These are phyloP conservation scores for Amanita inopinata DNA, from an alignment of 768 basidiomycete species.

Conservation along the genomic window DNA sequence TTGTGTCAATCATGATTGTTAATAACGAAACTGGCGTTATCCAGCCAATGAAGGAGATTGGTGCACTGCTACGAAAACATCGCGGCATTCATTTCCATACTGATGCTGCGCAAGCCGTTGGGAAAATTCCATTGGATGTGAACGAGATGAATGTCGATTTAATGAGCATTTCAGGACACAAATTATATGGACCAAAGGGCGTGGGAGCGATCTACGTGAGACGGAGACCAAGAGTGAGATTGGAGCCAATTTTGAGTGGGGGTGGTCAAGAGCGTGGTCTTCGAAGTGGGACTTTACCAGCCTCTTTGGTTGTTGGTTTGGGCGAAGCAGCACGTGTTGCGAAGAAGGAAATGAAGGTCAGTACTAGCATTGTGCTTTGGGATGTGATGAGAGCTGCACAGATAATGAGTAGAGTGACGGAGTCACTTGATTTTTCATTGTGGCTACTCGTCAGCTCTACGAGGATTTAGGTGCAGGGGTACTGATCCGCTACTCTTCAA, in stretches of 20 bases:
- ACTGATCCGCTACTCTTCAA: constrained; percentile 41
- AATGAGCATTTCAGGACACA: constrained; percentile 95
- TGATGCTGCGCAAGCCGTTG: constrained; percentile 92
- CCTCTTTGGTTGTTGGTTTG: constrained; percentile 81
- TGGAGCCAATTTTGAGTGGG: constrained; percentile 92
- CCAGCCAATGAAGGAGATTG: constrained; percentile 94
- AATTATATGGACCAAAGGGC: constrained; percentile 97
- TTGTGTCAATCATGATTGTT: constrained; percentile 98
- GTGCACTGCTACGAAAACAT: constrained; percentile 74
- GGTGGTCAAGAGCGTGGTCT: constrained; percentile 97
- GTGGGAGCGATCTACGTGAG: constrained; percentile 92
- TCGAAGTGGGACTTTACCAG: constrained; percentile 88
- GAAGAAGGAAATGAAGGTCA: constrained; percentile 84
- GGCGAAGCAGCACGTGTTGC: constrained; percentile 94
- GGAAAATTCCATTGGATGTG: constrained; percentile 87
- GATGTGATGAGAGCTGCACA: constrained; percentile 40
- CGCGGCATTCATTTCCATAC: constrained; percentile 93
- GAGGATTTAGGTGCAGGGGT: constrained; percentile 86
- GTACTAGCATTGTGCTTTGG: constrained; percentile 24
- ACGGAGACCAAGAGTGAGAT: constrained; percentile 80
- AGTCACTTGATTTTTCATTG: constrained; percentile 13
- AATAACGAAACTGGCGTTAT: constrained; percentile 99
- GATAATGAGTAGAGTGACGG: constrained; percentile 37
- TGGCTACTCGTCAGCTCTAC: constrained; percentile 37
- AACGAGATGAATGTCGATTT: constrained; percentile 94